Conservation (phyloP, 345 rosid genomes). For the Salix dunnii region DNA sequence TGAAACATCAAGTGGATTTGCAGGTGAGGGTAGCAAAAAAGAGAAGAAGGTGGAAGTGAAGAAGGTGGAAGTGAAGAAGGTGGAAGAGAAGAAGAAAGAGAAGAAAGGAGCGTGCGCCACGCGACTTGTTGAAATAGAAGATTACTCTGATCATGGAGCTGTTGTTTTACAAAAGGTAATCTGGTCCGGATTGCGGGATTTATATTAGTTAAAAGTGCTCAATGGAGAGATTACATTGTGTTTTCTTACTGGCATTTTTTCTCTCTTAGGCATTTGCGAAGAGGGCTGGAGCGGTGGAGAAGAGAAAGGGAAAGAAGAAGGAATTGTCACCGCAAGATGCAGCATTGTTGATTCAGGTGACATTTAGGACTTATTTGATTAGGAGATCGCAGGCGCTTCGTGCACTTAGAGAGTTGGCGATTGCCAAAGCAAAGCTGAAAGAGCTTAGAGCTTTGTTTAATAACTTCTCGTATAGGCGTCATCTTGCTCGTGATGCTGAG, state of each 20-base stretch:
- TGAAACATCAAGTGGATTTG: conserved; percentile 51
- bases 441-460: conserved; percentile 75
- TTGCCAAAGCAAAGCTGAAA: conserved; percentile 85
- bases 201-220: background rate
- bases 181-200: background rate
- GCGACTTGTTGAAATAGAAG: conserved; percentile 71
- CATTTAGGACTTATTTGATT: conserved; percentile 73
- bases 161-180: conserved; percentile 60
- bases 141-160: conserved; percentile 45
- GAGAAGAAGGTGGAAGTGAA: conserved; percentile 38
- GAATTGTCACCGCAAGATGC: conserved; percentile 76
- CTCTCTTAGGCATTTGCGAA: conserved; percentile 61
- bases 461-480: conserved; percentile 78
- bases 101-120: conserved; percentile 41
- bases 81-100: conserved; percentile 35
- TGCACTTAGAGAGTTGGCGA: conserved; percentile 85
- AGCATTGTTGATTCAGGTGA: conserved; percentile 72
- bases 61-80: conserved; percentile 29
- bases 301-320: conserved; percentile 68
- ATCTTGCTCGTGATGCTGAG: conserved; percentile 63
- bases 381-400: conserved; percentile 78
- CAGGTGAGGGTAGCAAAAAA: conserved; percentile 31
- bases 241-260: background rate
- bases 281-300: conserved; percentile 54
- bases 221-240: background rate